Conservation (phyloP, 495 filamentous ascomycete genomes). For the Penicillium canescens region DNA sequence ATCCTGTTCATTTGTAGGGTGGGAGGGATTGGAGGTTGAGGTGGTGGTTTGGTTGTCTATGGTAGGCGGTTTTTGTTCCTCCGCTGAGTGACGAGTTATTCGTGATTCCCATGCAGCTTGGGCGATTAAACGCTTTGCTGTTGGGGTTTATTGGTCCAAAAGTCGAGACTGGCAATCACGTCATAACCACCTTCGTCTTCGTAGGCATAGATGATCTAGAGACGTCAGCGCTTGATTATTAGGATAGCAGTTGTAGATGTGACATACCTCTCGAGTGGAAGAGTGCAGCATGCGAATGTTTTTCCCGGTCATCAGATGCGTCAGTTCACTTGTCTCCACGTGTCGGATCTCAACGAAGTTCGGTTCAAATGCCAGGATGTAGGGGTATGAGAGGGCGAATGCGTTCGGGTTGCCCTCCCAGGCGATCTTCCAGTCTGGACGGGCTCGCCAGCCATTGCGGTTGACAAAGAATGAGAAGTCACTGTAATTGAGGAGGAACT, state of each 20-base stretch:
- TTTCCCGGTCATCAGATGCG: constrained; percentile 92
- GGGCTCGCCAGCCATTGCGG: constrained; percentile 93
- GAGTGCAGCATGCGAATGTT: constrained; percentile 97
- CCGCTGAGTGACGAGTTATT: too few relatives aligned
- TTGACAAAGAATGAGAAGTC: constrained; percentile 99
- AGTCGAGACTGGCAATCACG: constrained; percentile 92
- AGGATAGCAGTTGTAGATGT: not conserved
- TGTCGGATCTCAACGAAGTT: constrained; percentile 97
- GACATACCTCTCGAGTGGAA: constrained; percentile 87
- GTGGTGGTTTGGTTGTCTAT: not conserved
- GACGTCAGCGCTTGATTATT: constrained; percentile 12
- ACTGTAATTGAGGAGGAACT: constrained; percentile 96
- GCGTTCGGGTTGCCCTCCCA: constrained; percentile 93
- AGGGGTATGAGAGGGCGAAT: constrained; percentile 92
- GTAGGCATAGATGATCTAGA: constrained; percentile 90
- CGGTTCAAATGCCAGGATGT: constrained; percentile 97
- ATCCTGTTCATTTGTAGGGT: not conserved
- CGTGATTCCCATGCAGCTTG: too few relatives aligned
- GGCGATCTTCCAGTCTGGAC: constrained; percentile 93
- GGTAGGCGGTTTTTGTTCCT: too few relatives aligned
- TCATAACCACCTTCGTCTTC: constrained; percentile 94
- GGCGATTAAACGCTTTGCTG: constrained; percentile 20
- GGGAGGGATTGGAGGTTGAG: constrained; percentile 3
- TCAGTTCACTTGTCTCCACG: constrained; percentile 84
- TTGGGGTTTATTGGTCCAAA: constrained; percentile 69